These are phyloP conservation scores for Paramarasmius palmivorus DNA, from an alignment of 1,284 basidiomycete genomes.

Conservation along the genomic window DNA sequence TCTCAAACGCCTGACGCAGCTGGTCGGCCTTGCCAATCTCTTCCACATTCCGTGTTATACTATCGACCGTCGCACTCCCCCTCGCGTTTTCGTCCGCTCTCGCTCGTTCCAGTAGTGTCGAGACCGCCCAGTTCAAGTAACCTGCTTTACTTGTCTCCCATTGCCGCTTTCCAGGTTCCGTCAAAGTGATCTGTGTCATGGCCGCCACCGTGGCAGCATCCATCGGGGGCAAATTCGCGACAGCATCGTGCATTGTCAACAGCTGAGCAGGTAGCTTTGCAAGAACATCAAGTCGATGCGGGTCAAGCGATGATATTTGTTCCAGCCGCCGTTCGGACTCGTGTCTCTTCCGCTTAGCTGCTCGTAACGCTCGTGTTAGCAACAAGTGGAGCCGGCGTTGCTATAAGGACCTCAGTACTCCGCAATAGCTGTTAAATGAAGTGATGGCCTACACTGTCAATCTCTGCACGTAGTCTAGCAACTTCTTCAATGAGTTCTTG, in stretches of 20 bases:
- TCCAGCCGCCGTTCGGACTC: conserved; percentile 44
- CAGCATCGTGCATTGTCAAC: conserved; percentile 42
- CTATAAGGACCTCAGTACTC: conserved; percentile 34
- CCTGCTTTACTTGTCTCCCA: conserved; percentile 71
- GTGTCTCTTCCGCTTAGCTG: conserved; percentile 42
- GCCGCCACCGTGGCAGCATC: conserved; percentile 43
- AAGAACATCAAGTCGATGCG: conserved; percentile 32
- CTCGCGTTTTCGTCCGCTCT: conserved; percentile 33
- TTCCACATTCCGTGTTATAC: conserved; percentile 9
- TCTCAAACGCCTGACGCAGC: conserved; percentile 13
- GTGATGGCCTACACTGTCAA: conserved; percentile 54
- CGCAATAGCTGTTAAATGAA: conserved; percentile 8
- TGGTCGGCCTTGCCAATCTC: conserved; percentile 15
- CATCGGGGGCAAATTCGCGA: conserved; percentile 51
- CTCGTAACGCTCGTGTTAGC: conserved; percentile 46
- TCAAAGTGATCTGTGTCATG: conserved; percentile 36
- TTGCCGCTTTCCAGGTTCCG: conserved; percentile 63
- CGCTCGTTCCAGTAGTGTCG: conserved; percentile 50
- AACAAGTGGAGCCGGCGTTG: conserved; percentile 63
- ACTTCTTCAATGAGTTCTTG: conserved; percentile 62
- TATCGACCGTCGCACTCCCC: conserved; percentile 14
- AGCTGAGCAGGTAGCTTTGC: conserved; percentile 37
- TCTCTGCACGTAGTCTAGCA: conserved; percentile 51
- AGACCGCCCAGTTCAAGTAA: conserved; percentile 68
- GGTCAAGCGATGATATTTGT: conserved; percentile 47